Evolutionary conservation across 179 eudicot species (phyloP), one percentile per base, ranked within the genome.

Genomic region (Spinacia oleracea): DNA sequence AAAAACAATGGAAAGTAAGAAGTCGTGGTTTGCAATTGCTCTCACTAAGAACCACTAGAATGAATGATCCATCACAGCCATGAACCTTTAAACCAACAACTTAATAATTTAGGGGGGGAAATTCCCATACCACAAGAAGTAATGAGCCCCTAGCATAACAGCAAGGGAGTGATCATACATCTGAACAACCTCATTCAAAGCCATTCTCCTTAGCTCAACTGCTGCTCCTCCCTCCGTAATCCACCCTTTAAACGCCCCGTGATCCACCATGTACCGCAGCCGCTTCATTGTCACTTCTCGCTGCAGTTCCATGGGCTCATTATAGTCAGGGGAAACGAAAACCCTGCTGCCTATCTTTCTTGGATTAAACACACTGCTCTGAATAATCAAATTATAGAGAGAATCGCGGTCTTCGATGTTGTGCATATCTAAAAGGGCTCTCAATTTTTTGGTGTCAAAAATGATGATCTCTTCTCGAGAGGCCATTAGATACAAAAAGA

Each of bases 301-400:
- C 80, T 95, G 97, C 82, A 89, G 90, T 79, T 93, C 97, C 98
- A 89, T 91, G 12, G 92, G 71, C 78, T 91, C 91, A 60, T 93
- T 88, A 78, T 88, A 93, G 81, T 91, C 97, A 62, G 93, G 92
- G 31, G 77, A 75, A 25, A 90, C 91, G 68, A 91, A 93, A 7
- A 83, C 80, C 73, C 76, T 84, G 18, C 89, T 90, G 12, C 97
- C 98, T 72, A 88, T 60, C 60, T 78, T 83, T 76, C 76, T 81
- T 11, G 91, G 90, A 78, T 90, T 87, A 78, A 95, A 95, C 70
- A 90, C 79, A 40, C 75, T 75, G 79, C 86, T 86, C 82, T 91
- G 86, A 0, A 40, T 48, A 70, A 95, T 89, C 16, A 93, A 79
- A 31, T 84, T 75, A 77, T 82, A 95, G 29, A 95, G 84, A 88